Evolutionary conservation across 176 grass and related monocot species (phyloP).

Genomic region (Oryza officinalis): DNA sequence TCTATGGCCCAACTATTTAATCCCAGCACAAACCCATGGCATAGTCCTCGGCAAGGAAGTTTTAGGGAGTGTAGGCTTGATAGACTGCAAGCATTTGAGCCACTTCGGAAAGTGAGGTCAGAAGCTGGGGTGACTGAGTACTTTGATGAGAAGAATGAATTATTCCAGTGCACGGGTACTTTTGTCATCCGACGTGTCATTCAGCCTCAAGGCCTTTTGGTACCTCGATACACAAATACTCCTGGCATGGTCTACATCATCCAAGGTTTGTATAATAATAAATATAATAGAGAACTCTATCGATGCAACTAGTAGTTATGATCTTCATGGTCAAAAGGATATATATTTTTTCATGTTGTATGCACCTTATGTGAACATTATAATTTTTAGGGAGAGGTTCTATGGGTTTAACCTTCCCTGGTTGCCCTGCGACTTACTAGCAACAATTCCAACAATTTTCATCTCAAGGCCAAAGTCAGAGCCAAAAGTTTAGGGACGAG

Average conservation of each 20-base stretch:
- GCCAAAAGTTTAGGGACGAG: no score
- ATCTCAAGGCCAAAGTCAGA: no score
- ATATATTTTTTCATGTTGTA: background rate
- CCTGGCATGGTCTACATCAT: slow-evolving; percentile 23
- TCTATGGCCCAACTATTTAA: background rate
- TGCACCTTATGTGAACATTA: background rate
- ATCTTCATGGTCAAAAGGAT: background rate
- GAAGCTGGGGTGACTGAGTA: background rate
- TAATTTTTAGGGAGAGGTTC: slow-evolving; percentile 35
- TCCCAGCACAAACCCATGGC: background rate
- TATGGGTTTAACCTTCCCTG: slow-evolving; percentile 24
- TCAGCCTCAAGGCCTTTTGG: background rate
- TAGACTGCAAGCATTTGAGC: background rate
- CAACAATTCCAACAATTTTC: no score
- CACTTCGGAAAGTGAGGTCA: background rate
- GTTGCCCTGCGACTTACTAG: background rate
- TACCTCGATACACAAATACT: background rate
- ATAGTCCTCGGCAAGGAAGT: background rate
- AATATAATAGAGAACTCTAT: background rate
- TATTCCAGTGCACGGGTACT: slow-evolving; percentile 41
- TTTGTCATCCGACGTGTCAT: slow-evolving; percentile 3
- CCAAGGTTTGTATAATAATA: slow-evolving; percentile 15
- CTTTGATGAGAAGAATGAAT: background rate
- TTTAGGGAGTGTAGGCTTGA: background rate
- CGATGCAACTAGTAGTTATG: background rate